Conservation (phyloP, 768 basidiomycete species). For the Inosperma sp. region DNA sequence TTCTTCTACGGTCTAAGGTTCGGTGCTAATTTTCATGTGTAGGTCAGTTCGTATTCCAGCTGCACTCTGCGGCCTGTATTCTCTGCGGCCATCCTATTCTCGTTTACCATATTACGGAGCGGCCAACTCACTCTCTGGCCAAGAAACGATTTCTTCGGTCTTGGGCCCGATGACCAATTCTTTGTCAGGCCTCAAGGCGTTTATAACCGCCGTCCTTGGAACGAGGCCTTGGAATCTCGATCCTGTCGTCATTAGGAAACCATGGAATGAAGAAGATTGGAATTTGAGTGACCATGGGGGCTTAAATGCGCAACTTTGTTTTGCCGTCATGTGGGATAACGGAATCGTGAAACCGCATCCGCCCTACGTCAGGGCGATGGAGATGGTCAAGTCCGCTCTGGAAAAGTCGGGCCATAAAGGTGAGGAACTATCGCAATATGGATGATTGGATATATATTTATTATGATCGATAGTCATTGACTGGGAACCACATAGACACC, state of each 20-base stretch:
- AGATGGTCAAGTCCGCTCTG: slow-evolving; percentile 40
- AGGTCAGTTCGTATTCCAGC: slow-evolving; percentile 56
- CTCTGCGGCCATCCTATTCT: slow-evolving; percentile 50
- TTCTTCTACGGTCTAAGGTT: too few species aligned
- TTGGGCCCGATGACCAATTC: slow-evolving; percentile 55
- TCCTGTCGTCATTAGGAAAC: slow-evolving; percentile 44
- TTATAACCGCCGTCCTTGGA: slow-evolving; percentile 49
- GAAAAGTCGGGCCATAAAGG: slow-evolving; percentile 49
- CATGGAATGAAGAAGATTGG: slow-evolving; percentile 45
- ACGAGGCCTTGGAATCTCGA: slow-evolving; percentile 53
- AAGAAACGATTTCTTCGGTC: slow-evolving; percentile 53
- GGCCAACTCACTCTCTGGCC: slow-evolving; percentile 47
- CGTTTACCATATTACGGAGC: slow-evolving; percentile 54
- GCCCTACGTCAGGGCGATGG: slow-evolving; percentile 49
- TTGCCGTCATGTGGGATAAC: slow-evolving; percentile 50
- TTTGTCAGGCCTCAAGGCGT: slow-evolving; percentile 46
- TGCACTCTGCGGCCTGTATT: slow-evolving; percentile 54
- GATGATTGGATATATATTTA: slow-evolving; percentile 7
- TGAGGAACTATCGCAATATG: slow-evolving; percentile 10
- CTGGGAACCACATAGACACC: slow-evolving; percentile 55
- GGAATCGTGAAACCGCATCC: slow-evolving; percentile 46
- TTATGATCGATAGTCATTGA: slow-evolving; percentile 50
- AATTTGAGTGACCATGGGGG: slow-evolving; percentile 42
- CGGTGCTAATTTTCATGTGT: background rate
- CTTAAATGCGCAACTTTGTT: slow-evolving; percentile 39